These are phyloP conservation scores for Paramecium tetraurelia DNA, from an alignment of 73 alveolate genomes.

Conservation along the genomic window DNA sequence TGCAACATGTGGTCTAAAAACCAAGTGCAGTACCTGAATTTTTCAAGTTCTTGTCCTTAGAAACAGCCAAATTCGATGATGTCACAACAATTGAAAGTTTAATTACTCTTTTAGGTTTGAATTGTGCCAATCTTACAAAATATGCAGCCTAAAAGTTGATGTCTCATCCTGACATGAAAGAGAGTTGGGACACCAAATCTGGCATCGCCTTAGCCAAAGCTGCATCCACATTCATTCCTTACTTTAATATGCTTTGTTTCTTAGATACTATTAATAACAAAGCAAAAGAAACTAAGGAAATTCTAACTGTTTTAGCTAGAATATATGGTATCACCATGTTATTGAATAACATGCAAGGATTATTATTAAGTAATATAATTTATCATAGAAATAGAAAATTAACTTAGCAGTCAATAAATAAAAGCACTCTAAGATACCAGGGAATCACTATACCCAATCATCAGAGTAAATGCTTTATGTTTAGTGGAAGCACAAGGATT, in stretches of 20 bases:
- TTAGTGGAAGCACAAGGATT: slow-evolving; percentile 42
- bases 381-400: not conserved
- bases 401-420: not conserved
- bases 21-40: slow-evolving; percentile 14
- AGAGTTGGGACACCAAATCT: slow-evolving; percentile 51
- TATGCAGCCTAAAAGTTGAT: slow-evolving; percentile 17
- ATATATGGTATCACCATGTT: slow-evolving; percentile 42
- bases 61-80: not conserved
- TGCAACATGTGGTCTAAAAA: not conserved
- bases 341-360: not conserved
- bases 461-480: not conserved
- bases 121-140: not conserved
- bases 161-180: slow-evolving; percentile 48
- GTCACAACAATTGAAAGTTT: not conserved
- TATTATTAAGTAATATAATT: not conserved
- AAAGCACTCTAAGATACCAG: not conserved
- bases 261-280: slow-evolving; percentile 34
- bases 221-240: slow-evolving; percentile 47
- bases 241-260: slow-evolving; percentile 27
- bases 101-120: not conserved
- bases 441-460: not conserved
- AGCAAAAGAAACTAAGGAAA: slow-evolving; percentile 27
- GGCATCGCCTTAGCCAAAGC: slow-evolving; percentile 57
- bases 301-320: slow-evolving; percentile 9
- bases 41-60: not conserved